Evolutionary conservation across 108 stramenopile species (phyloP).

Genomic region (Fistulifera pelliculosa): DNA sequence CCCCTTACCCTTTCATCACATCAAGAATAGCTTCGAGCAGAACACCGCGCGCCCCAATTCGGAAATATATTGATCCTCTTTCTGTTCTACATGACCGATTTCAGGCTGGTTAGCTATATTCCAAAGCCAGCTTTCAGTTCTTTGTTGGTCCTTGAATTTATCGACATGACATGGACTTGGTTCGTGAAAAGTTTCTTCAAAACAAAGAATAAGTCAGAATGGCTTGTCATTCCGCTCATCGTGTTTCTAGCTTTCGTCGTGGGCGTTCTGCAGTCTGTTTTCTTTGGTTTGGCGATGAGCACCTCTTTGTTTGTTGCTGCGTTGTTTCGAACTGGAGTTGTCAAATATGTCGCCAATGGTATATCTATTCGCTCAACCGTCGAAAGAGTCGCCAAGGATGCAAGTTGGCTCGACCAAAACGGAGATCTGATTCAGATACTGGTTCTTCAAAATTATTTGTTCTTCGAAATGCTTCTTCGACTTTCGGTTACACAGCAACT

Average conservation of each 20-base stretch:
- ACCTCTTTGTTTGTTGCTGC: conserved; percentile 72
- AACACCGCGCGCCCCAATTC: conserved; percentile 35
- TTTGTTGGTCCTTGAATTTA: conserved; percentile 46
- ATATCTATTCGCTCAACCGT: conserved; percentile 54
- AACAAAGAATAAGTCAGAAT: conserved; percentile 41
- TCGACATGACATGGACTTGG: conserved; percentile 49
- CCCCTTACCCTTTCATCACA: too few relatives aligned
- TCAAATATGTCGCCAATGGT: conserved; percentile 64
- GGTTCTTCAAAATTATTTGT: conserved; percentile 73
- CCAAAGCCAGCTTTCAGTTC: conserved; percentile 72
- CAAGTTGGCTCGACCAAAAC: conserved; percentile 55
- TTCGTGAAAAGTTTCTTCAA: conserved; percentile 47
- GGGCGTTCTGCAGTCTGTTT: conserved; percentile 53
- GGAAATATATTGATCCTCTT: conserved; percentile 34
- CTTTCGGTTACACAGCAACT: conserved; percentile 42
- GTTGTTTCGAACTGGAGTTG: conserved; percentile 63
- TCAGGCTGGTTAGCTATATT: conserved; percentile 48
- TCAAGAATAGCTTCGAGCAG: too few relatives aligned
- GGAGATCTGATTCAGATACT: conserved; percentile 63
- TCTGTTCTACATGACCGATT: conserved; percentile 45
- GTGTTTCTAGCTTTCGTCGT: conserved; percentile 35
- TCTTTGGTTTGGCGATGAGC: conserved; percentile 51
- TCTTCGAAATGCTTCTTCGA: conserved; percentile 69
- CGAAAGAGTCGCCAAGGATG: conserved; percentile 41
- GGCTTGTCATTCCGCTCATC: conserved; percentile 66